phyloP scores from a whole-genome alignment of 1,139 yeast species.

The Kazachstania sp. region DNA sequence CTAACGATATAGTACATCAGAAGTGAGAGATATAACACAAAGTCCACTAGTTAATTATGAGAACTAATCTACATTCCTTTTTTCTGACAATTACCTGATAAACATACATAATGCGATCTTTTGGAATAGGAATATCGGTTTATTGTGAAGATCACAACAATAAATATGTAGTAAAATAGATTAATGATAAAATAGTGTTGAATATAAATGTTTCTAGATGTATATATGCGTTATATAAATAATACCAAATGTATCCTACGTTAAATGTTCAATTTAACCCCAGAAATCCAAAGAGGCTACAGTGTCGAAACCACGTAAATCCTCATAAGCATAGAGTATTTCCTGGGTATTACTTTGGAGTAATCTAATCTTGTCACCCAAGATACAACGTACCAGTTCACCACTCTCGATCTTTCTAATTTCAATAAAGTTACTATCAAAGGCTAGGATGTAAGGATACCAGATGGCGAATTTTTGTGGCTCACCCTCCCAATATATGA shows the following conservation, averaged over 20 bases:
- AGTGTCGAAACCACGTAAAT: slow-evolving; percentile 81
- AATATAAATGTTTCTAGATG: slow-evolving; percentile 1
- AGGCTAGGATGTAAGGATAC: slow-evolving; percentile 87
- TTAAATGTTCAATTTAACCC: slow-evolving; percentile 32
- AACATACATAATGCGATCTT: too few relatives aligned
- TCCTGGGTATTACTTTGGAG: slow-evolving; percentile 88
- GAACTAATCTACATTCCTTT: too few relatives aligned
- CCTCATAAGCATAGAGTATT: slow-evolving; percentile 86
- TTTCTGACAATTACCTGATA: too few relatives aligned
- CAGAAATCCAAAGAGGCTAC: slow-evolving; percentile 88
- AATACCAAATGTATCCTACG: not conserved
- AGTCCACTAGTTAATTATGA: too few relatives aligned
- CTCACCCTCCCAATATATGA: slow-evolving; percentile 92
- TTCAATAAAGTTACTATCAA: slow-evolving; percentile 85
- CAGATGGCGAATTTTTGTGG: slow-evolving; percentile 90
- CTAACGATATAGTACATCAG: too few relatives aligned
- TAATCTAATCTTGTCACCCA: slow-evolving; percentile 88
- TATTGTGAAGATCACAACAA: not conserved
- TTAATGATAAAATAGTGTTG: not conserved
- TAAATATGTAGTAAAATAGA: not conserved
- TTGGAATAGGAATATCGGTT: too few relatives aligned
- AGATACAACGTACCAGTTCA: slow-evolving; percentile 74
- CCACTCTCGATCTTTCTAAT: slow-evolving; percentile 86
- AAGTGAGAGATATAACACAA: too few relatives aligned
- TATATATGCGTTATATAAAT: not conserved